These are phyloP conservation scores for Datisca glomerata DNA, from an alignment of 306 rosid genomes.

Conservation along the genomic window DNA sequence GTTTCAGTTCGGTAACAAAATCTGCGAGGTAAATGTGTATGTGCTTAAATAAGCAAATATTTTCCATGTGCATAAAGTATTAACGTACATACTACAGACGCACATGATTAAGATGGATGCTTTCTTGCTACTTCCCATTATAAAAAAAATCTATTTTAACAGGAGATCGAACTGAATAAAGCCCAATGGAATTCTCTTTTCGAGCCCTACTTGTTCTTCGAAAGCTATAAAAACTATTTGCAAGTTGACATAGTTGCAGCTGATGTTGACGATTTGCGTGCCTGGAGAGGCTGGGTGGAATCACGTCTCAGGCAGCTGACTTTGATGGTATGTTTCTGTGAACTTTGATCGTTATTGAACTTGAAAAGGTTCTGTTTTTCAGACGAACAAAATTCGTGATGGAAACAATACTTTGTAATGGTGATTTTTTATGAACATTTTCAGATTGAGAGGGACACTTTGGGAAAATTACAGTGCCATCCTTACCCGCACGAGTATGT, in stretches of 20 bases:
- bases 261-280: conserved; percentile 64
- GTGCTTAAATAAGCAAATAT: no score
- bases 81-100: no score
- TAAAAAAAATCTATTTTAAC: conserved; percentile 13
- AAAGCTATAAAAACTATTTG: conserved; percentile 85
- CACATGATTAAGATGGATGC: neutral
- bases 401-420: no score
- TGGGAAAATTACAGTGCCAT: conserved; percentile 92
- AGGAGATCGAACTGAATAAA: conserved; percentile 87
- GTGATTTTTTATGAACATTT: neutral
- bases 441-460: conserved; percentile 95
- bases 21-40: conserved; percentile 86
- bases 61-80: no score
- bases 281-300: conserved; percentile 98
- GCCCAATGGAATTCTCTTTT: conserved; percentile 82
- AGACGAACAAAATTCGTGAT: no score
- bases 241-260: conserved; percentile 85
- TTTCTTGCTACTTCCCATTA: neutral
- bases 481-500: conserved; percentile 78
- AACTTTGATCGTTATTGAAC: neutral
- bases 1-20: conserved; percentile 58
- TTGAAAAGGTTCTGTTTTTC: no score
- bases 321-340: conserved; percentile 45
- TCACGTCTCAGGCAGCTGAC: conserved; percentile 85
- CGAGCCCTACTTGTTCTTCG: conserved; percentile 70